phyloP scores from a whole-genome alignment of 345 rosid genomes.

The Erucastrum elatum region DNA sequence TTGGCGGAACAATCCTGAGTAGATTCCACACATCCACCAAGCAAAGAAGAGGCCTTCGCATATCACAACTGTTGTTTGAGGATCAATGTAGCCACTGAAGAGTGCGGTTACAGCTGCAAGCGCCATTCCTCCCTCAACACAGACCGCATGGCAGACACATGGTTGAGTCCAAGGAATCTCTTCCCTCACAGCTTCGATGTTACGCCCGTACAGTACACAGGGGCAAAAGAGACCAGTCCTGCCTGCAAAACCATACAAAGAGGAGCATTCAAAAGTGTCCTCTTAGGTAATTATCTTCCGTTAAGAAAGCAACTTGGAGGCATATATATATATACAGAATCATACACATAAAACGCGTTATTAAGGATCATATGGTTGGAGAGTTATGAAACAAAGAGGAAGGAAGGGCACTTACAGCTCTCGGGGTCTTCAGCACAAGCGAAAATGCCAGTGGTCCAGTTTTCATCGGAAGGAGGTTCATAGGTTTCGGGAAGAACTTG shows the following conservation, averaged over 20 bases:
- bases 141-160: conserved; percentile 78
- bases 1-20: conserved; percentile 74
- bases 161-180: conserved; percentile 77
- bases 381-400: background rate
- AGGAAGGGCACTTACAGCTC: conserved; percentile 55
- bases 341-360: background rate
- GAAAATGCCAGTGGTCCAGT: conserved; percentile 83
- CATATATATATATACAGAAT: no score
- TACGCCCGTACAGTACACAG: conserved; percentile 75
- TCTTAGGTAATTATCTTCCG: background rate
- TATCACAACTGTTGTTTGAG: conserved; percentile 71
- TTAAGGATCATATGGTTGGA: background rate
- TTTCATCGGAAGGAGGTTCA: conserved; percentile 92
- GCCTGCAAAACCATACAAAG: conserved; percentile 45
- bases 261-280: background rate
- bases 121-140: conserved; percentile 85
- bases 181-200: conserved; percentile 66
- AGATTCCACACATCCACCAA: conserved; percentile 93
- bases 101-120: conserved; percentile 66
- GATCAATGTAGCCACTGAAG: conserved; percentile 71
- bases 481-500: conserved; percentile 75
- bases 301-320: no score
- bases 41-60: conserved; percentile 73
- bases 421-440: conserved; percentile 69
- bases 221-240: conserved; percentile 77